Percentiles rank a stretch among this genome's conserved stretches.
Evolutionary conservation across 2,329 filamentous ascomycete species (phyloP).

Genomic region (Fusarium buxicola): DNA sequence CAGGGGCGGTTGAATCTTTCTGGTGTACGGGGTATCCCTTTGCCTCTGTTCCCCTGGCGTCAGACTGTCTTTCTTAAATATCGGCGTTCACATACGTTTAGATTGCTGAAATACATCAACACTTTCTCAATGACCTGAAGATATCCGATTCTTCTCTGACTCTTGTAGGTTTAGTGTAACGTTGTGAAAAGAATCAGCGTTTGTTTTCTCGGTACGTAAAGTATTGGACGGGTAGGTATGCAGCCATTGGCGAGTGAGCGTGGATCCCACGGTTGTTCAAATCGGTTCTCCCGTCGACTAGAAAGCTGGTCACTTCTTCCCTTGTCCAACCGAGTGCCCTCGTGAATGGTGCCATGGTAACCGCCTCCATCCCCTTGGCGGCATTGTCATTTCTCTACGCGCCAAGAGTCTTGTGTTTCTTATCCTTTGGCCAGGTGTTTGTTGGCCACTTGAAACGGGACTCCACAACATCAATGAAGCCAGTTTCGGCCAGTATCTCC

Average conservation of each 20-base stretch:
- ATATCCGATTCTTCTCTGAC: too few relatives aligned
- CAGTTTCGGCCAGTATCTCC: constrained; percentile 4
- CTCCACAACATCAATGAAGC: constrained; percentile 6
- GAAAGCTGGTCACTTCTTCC: constrained; percentile 16
- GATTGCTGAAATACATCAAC: not conserved
- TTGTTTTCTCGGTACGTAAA: too few relatives aligned
- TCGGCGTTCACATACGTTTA: not conserved
- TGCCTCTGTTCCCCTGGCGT: not conserved
- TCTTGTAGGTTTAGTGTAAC: not conserved
- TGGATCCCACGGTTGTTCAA: constrained; percentile 16
- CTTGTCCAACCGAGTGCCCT: constrained; percentile 24
- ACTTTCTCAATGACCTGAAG: too few relatives aligned
- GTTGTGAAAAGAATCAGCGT: too few relatives aligned
- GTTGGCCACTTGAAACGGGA: constrained; percentile 15
- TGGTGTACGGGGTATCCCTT: not conserved
- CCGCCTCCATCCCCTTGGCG: not conserved
- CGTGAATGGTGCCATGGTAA: constrained; percentile 21
- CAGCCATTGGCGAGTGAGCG: constrained; percentile 33
- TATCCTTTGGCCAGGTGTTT: constrained; percentile 24
- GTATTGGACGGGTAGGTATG: too few relatives aligned
- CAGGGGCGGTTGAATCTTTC: not conserved
- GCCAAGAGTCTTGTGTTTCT: constrained; percentile 23
- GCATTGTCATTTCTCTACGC: constrained; percentile 15
- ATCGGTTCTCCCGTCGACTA: constrained; percentile 26
- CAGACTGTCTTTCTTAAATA: not conserved